These are phyloP conservation scores for Metschnikowia gruessii DNA, from an alignment of 805 yeast genomes.

Conservation along the genomic window DNA sequence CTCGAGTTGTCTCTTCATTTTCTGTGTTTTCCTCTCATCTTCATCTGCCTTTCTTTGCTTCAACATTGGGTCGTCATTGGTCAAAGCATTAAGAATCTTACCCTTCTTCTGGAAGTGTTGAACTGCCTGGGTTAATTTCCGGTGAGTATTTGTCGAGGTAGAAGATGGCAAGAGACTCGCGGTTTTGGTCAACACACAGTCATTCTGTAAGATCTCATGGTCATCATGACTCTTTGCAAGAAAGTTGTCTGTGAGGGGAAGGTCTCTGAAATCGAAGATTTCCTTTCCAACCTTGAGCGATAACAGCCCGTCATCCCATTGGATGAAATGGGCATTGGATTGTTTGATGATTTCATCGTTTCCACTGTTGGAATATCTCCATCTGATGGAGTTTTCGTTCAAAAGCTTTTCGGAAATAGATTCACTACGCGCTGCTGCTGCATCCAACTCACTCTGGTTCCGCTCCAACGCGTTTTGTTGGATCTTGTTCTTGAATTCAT, in stretches of 20 bases:
- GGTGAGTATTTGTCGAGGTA: constrained; percentile 80
- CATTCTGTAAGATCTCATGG: constrained; percentile 67
- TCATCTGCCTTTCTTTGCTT: constrained; percentile 67
- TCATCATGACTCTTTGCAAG: constrained; percentile 69
- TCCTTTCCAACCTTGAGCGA: constrained; percentile 88
- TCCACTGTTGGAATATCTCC: constrained; percentile 86
- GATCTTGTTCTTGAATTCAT: constrained; percentile 52
- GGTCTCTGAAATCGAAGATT: constrained; percentile 70
- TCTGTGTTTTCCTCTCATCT: constrained; percentile 53
- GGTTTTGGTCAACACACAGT: constrained; percentile 59
- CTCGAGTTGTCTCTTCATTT: constrained; percentile 65
- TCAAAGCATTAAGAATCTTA: constrained; percentile 50
- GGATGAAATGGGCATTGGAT: constrained; percentile 83
- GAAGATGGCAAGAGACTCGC: constrained; percentile 87
- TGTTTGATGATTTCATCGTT: constrained; percentile 73
- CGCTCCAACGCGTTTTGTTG: constrained; percentile 34
- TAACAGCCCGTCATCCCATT: constrained; percentile 91
- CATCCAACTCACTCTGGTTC: constrained; percentile 28
- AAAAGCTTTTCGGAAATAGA: constrained; percentile 58
- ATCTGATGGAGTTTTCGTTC: constrained; percentile 84
- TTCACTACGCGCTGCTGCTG: constrained; percentile 46
- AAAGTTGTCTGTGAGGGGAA: constrained; percentile 66
- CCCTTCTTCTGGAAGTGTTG: constrained; percentile 47
- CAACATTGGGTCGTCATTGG: constrained; percentile 65
- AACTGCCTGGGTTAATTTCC: constrained; percentile 70